phyloP scores from a whole-genome alignment of 441 rosid species.

The Mallotus repandus region DNA sequence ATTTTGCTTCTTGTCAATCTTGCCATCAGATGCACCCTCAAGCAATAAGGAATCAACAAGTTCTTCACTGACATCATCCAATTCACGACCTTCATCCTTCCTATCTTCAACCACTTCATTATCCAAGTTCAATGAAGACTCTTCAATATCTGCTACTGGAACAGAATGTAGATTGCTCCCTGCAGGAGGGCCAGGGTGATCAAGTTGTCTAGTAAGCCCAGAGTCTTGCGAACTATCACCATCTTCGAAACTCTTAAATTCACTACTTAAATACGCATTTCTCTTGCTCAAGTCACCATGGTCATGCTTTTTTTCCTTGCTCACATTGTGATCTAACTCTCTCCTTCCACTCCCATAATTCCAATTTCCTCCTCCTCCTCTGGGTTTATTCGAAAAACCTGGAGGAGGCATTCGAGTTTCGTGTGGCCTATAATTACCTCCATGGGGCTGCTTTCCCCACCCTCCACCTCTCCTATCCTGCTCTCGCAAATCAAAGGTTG shows the following conservation, averaged over 20 bases:
- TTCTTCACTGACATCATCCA: constrained; percentile 46
- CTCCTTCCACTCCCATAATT: constrained; percentile 32
- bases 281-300: constrained; percentile 26
- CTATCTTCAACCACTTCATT: constrained; percentile 24
- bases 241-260: constrained; percentile 35
- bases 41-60: constrained; percentile 41
- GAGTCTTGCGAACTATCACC: constrained; percentile 23
- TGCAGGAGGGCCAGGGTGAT: constrained; percentile 60
- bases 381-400: constrained; percentile 49
- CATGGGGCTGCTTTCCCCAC: constrained; percentile 43
- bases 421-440: constrained; percentile 32
- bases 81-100: constrained; percentile 24
- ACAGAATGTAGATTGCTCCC: constrained; percentile 56
- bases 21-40: constrained; percentile 45
- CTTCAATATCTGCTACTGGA: constrained; percentile 45
- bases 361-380: constrained; percentile 39
- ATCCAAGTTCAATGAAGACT: constrained; percentile 36
- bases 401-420: constrained; percentile 46
- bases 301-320: constrained; percentile 29
- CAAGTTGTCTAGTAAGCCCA: constrained; percentile 53
- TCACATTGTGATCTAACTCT: constrained; percentile 33
- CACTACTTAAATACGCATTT: constrained; percentile 25
- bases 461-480: constrained; percentile 35
- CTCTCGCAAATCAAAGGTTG: constrained; percentile 37
- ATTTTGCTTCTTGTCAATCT: constrained; percentile 47